A percentile compares a stretch with the other conserved stretches of the same genome.
phyloP scores from a whole-genome alignment of 345 rosid species.

The Populus davidiana region DNA sequence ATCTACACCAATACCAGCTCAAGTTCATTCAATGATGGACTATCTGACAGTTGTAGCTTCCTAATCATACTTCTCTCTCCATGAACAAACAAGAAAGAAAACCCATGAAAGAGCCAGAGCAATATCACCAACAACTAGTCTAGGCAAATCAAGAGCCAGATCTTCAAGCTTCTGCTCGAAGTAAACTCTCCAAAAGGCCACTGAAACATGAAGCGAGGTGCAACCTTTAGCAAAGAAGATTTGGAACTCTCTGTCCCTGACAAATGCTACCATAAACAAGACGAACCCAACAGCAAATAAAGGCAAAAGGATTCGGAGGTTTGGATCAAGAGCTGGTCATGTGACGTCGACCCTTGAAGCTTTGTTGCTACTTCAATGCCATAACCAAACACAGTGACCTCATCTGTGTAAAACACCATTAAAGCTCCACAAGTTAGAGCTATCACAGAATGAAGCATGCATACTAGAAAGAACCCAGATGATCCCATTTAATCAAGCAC shows the following conservation, averaged over 20 bases:
- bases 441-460: slow-evolving; percentile 21
- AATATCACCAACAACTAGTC: slow-evolving; percentile 22
- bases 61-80: slow-evolving; percentile 27
- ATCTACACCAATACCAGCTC: not conserved
- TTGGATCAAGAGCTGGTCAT: slow-evolving; percentile 27
- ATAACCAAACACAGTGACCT: slow-evolving; percentile 14
- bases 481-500: slow-evolving; percentile 28
- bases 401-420: slow-evolving; percentile 25
- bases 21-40: not conserved
- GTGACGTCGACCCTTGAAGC: slow-evolving; percentile 26
- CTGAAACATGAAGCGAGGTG: slow-evolving; percentile 15
- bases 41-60: not conserved
- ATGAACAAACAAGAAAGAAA: slow-evolving; percentile 20
- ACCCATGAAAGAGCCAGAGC: slow-evolving; percentile 22
- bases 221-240: slow-evolving; percentile 27
- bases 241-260: slow-evolving; percentile 22
- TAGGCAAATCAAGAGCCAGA: slow-evolving; percentile 20
- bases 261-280: slow-evolving; percentile 22
- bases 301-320: slow-evolving; percentile 28
- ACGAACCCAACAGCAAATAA: slow-evolving; percentile 20
- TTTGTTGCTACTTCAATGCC: slow-evolving; percentile 20
- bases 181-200: slow-evolving; percentile 22
- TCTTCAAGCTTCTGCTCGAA: slow-evolving; percentile 24
- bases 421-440: slow-evolving; percentile 23
- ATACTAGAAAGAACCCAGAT: slow-evolving; percentile 35